A percentile compares a stretch with the other conserved stretches of the same genome.
These are phyloP conservation scores for Phycomyces blakesleeanus DNA, from an alignment of 192 early-diverging fungal species.

Conservation along the genomic window DNA sequence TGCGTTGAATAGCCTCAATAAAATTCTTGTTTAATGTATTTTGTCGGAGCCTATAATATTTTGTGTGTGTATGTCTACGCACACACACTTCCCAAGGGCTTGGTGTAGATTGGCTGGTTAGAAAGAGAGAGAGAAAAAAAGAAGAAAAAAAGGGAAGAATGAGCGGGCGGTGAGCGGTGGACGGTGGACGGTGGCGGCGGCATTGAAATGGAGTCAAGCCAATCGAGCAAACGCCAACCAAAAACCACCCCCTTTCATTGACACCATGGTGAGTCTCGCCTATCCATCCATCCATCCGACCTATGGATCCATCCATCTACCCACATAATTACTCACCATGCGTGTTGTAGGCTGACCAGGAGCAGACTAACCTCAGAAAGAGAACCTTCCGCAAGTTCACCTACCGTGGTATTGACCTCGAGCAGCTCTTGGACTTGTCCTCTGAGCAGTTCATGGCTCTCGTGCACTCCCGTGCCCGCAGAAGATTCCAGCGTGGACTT, in stretches of 20 bases:
- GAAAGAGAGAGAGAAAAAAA: not conserved
- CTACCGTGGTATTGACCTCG: constrained; percentile 96
- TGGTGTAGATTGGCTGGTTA: too few relatives aligned
- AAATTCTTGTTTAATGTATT: too few relatives aligned
- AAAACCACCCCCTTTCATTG: not conserved
- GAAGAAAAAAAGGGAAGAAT: not conserved
- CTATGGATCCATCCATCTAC: constrained; percentile 9
- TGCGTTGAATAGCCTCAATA: too few relatives aligned
- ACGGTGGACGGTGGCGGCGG: too few relatives aligned
- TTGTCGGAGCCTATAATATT: too few relatives aligned
- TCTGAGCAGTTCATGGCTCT: constrained; percentile 90
- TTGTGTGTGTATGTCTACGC: too few relatives aligned
- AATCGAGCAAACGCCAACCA: not conserved
- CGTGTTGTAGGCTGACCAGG: constrained; percentile 22
- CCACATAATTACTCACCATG: not conserved
- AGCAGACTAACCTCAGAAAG: constrained; percentile 62
- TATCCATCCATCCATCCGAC: not conserved
- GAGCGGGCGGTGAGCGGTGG: not conserved
- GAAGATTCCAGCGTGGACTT: constrained; percentile 97
- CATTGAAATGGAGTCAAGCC: too few relatives aligned
- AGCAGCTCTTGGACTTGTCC: constrained; percentile 90
- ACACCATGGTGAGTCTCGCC: constrained; percentile 7
- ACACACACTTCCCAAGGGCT: too few relatives aligned
- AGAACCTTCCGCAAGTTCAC: constrained; percentile 96
- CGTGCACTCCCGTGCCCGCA: constrained; percentile 91